phyloP scores from a whole-genome alignment of 306 rosid species.

The Prunus mira region DNA sequence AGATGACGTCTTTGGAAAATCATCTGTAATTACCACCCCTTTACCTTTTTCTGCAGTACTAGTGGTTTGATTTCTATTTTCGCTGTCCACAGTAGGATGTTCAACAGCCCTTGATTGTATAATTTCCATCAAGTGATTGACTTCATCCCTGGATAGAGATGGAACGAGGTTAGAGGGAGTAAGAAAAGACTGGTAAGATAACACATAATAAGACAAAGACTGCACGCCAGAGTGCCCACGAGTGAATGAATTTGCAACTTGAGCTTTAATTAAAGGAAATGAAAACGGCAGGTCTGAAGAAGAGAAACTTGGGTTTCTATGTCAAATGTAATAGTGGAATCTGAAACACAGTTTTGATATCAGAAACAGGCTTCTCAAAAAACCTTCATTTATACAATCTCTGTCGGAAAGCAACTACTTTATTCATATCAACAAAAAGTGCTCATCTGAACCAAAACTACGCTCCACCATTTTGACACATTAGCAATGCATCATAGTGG shows the following conservation, averaged over 20 bases:
- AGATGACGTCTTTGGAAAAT: conserved; percentile 21
- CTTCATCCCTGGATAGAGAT: conserved; percentile 62
- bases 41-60: conserved; percentile 34
- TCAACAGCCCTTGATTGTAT: conserved; percentile 65
- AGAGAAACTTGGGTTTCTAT: neutral
- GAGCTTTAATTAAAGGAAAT: neutral
- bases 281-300: neutral
- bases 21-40: conserved; percentile 29
- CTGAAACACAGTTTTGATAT: neutral
- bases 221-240: neutral
- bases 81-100: conserved; percentile 33
- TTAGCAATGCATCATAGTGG: neutral
- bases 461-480: neutral
- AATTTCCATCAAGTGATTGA: conserved; percentile 53
- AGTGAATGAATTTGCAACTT: neutral
- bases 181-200: neutral
- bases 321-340: neutral
- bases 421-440: neutral
- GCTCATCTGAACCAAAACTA: neutral
- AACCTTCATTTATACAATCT: neutral
- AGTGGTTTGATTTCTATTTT: conserved; percentile 27
- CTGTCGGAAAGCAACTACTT: neutral
- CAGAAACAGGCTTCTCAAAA: neutral
- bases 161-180: conserved; percentile 1
- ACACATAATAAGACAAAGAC: neutral